Evolutionary conservation across 805 yeast species (phyloP), one percentile per base, ranked within the genome.

Genomic region (Brettanomyces anomalus): DNA sequence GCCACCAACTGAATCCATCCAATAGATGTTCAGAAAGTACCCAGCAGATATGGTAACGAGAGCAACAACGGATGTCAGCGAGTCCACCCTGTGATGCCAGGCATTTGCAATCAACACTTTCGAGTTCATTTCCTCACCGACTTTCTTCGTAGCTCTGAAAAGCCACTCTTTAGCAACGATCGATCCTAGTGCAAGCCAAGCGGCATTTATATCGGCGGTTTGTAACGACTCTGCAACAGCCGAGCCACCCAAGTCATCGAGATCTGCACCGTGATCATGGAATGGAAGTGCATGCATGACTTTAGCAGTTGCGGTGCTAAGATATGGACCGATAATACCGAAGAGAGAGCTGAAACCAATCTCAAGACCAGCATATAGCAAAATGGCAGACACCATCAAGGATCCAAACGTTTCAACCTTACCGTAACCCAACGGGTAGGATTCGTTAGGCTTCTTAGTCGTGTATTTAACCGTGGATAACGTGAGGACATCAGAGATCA

Each of bases 31-130:
- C 48, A 88, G 74, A 46, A 86, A 68, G 51, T 84, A 81, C 30
- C 96, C 95, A 2, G 89, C 80, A 0, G 94, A 75, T 41, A 93
- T 93, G 1, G 97, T 88, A 4, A 79, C 74, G 17, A 90, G 72
- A 0, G 97, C 97, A 6, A 90, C 97, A 18, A 83, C 70, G 0
- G 97, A 86, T 1, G 97, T 94, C 52, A 93, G 61, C 1, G 95
- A 83, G 58, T 93, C 98, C 10, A 90, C 93, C 49, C 98, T 73
- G 58, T 93, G 98, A 61, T 93, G 98, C 97, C 98, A 93, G 3
- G 98, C 98, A 57, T 93, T 93, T 4, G 98, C 98, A 40, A 86
- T 79, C 39, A 93, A 70, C 3, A 93, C 97, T 48, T 87, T 86
- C 0, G 96, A 87, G 56, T 85, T 84, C 24, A 86, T 74, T 47